Evolutionary conservation across 139 green algal species (phyloP), one percentile per base, ranked within the genome.

Genomic region (Chara braunii): DNA sequence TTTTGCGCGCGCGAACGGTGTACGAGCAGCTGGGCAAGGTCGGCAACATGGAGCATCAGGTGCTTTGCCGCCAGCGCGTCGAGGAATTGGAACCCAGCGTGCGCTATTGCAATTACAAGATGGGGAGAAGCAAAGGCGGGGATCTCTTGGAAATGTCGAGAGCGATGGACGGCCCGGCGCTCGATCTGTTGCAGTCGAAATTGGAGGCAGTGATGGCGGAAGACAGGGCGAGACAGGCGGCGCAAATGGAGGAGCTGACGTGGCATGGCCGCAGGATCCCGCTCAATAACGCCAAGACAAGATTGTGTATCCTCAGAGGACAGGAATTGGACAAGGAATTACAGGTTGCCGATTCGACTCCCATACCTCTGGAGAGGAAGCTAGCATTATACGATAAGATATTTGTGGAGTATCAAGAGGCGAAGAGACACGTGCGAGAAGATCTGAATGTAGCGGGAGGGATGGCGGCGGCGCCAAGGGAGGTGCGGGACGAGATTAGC

Each of bases 51-150:
- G 87, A 95, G 53, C 61, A 85, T 40, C 79, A 86, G 61, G 64
- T 65, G 18, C 68, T 85, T 45, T 88, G 75, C 61, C 78, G 85
- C 14, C 72, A 87, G 69, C 83, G 87, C 51, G 68, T 88, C n/a
- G 87, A 95, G 57, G 87, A 94, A 60, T 62, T 94, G 40, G 84
- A 92, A 56, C 80, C 87, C 3, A 68, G 70, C 51, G 74, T 95
- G 24, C 78, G 78, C 12, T 96, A 86, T 81, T 94, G 87, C 78
- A 58, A 78, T 14, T 95, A 96, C 71, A 84, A 94, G 73, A 77
- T 90, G 28, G 60, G 77, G 62, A 0, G 70, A 32, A 31, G 56
- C 66, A 35, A 37, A 31, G 3, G 11, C 30, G 22, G 24, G n/a
- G 43, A 54, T 71, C 29, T 70, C 51, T 53, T 30, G 14, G 9